These are phyloP conservation scores for Penicillium steckii DNA, from an alignment of 495 filamentous ascomycete genomes.

Conservation along the genomic window DNA sequence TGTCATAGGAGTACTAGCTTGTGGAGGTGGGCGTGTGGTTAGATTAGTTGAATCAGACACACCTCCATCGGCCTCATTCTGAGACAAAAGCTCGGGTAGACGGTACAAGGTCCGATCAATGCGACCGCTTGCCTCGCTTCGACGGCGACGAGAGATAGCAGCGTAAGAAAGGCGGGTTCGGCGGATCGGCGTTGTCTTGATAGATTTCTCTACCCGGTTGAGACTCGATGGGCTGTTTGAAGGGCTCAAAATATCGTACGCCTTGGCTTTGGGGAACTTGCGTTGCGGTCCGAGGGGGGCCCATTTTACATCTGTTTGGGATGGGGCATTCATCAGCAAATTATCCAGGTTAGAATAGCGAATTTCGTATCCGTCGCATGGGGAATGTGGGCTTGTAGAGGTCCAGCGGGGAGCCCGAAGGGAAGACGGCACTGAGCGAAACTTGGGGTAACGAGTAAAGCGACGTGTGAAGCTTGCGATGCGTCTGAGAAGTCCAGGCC, in stretches of 20 bases:
- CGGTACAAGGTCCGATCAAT: constrained; percentile 36
- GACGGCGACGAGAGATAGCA: constrained; percentile 30
- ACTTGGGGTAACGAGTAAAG: too few relatives aligned
- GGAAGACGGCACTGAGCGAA: too few relatives aligned
- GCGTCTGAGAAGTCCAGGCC: too few relatives aligned
- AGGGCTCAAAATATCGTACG: not conserved
- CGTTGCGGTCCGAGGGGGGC: not conserved
- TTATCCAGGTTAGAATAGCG: not conserved
- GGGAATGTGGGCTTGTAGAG: not conserved
- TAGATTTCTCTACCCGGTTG: not conserved
- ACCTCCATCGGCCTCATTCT: constrained; percentile 15
- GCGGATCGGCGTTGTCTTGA: constrained; percentile 7
- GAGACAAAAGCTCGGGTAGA: constrained; percentile 32
- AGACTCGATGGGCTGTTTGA: not conserved
- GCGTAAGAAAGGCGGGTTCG: constrained; percentile 23
- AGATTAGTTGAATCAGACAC: constrained; percentile 1
- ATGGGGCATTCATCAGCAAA: not conserved
- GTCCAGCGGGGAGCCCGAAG: too few relatives aligned
- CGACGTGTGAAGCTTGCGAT: too few relatives aligned
- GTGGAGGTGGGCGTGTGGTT: not conserved
- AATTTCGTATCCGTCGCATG: not conserved
- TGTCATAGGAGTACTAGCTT: constrained; percentile 1
- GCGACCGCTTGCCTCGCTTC: constrained; percentile 26
- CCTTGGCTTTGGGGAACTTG: not conserved
- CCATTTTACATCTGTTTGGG: not conserved